These are phyloP conservation scores for Starmerella khaoyaiensis DNA, from an alignment of 805 yeast species.

Conservation along the genomic window DNA sequence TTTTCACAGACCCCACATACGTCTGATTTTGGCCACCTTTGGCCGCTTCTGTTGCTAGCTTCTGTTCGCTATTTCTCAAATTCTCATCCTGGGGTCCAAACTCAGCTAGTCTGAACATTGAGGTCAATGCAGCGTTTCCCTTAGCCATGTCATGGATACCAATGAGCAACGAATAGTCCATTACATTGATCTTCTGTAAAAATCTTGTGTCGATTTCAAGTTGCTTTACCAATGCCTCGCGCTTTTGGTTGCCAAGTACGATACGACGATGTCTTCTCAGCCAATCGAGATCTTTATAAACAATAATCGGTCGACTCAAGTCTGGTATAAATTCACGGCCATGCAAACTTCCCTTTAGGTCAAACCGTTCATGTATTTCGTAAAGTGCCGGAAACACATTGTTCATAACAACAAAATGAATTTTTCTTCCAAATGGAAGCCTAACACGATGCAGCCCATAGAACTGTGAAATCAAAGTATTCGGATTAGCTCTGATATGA, in stretches of 20 bases:
- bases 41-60: slow-evolving; percentile 11
- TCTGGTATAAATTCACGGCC: slow-evolving; percentile 40
- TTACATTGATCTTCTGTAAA: slow-evolving; percentile 62
- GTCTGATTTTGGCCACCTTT: background rate
- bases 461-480: slow-evolving; percentile 85
- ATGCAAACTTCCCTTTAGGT: slow-evolving; percentile 83
- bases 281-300: slow-evolving; percentile 84
- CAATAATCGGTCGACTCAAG: slow-evolving; percentile 27
- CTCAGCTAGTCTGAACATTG: slow-evolving; percentile 18
- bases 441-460: slow-evolving; percentile 91
- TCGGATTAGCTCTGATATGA: slow-evolving; percentile 73
- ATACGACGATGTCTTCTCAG: slow-evolving; percentile 50
- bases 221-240: slow-evolving; percentile 49
- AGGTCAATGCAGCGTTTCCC: slow-evolving; percentile 35
- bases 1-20: background rate
- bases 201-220: slow-evolving; percentile 61
- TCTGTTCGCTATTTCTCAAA: slow-evolving; percentile 5
- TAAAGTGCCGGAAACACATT: slow-evolving; percentile 89
- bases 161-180: slow-evolving; percentile 87
- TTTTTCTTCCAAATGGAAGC: slow-evolving; percentile 69
- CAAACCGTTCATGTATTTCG: slow-evolving; percentile 74
- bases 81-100: slow-evolving; percentile 20
- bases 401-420: slow-evolving; percentile 93
- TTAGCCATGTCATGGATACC: slow-evolving; percentile 71
- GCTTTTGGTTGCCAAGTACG: slow-evolving; percentile 62